Conservation (phyloP, 2,329 filamentous ascomycete species). For the Beauveria sp. region DNA sequence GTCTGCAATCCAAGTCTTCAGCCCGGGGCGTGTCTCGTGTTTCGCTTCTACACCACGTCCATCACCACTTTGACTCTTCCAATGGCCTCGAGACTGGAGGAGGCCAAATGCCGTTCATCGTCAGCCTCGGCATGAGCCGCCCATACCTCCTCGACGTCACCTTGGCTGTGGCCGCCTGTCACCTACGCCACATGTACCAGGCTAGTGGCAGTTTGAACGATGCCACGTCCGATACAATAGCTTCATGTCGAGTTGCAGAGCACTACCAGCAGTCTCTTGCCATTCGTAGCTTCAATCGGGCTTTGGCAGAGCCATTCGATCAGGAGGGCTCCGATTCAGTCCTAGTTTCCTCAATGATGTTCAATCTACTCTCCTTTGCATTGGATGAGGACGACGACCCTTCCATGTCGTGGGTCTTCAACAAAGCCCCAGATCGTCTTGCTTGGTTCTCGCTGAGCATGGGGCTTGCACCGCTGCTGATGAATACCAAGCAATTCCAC, state of each 20-base stretch:
- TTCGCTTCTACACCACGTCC: conserved; percentile 15
- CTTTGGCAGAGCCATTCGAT: conserved; percentile 15
- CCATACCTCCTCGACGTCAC: conserved; percentile 18
- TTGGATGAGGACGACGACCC: conserved; percentile 12
- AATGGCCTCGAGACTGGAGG: conserved; percentile 5
- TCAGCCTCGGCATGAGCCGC: conserved; percentile 12
- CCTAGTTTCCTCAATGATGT: conserved; percentile 18
- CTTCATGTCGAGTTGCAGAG: conserved; percentile 16
- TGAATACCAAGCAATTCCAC: conserved; percentile 15
- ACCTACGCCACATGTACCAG: conserved; percentile 16
- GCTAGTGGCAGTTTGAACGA: not conserved
- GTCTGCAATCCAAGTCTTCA: not conserved
- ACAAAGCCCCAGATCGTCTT: conserved; percentile 12
- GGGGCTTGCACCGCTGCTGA: conserved; percentile 17
- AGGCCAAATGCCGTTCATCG: conserved; percentile 10
- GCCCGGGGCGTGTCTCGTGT: conserved; percentile 14
- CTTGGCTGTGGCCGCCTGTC: conserved; percentile 19
- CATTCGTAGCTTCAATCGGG: conserved; percentile 16
- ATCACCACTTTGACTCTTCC: conserved; percentile 8
- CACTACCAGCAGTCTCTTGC: conserved; percentile 18
- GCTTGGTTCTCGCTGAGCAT: conserved; percentile 19
- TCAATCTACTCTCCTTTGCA: conserved; percentile 19
- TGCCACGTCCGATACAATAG: not conserved
- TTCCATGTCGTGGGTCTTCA: conserved; percentile 17
- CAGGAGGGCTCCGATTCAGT: conserved; percentile 17